Evolutionary conservation across 768 basidiomycete genomes (phyloP), one percentile per base, ranked within the genome.

Genomic region (Coprinellus micaceus): DNA sequence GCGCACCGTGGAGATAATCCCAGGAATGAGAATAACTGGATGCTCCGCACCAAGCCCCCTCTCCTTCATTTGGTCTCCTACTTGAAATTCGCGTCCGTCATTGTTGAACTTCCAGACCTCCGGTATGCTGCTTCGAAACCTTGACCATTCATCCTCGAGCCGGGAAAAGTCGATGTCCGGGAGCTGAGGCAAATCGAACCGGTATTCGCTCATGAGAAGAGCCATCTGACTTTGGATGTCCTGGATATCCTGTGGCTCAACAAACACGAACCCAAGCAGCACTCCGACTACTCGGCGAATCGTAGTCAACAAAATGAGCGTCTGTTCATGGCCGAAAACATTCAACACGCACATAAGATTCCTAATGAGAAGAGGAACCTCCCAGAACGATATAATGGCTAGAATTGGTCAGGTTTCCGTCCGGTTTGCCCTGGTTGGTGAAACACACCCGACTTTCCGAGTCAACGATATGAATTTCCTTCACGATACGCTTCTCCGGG

Each of bases 1-100:
- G 29, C 49, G 52, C 58, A 89, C 90, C 1, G 94, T 95, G 1
- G 91, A 94, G 36, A 95, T 85, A 50, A 96, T 87, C 1, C 94
- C 94, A 4, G 94, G 94, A 24, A 95, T 81, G n/a, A 97, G 74
- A 2, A 96, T 78, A 12, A 95, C 82, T 0, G 94, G 94, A 67
- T 90, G 78, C 53, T 86, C 71, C 5, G 91, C 91, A 52, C 72
- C 75, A 51, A 91, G 70, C 1, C 87, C 88, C 41, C 83, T 78
- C 4, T 72, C 79, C 54, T 82, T 83, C 65, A 89, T 82, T 30
- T 70, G 70, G 52, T 89, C 87, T 33, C 90, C 91, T 2, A 86
- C 87, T 64, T 82, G 79, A 60, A 92, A 92, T 64, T 91, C 91
- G 47, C 91, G 79, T 4, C 89, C 89, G 57, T 91, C 88, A 15